Evolutionary conservation across 208 protist species (phyloP), one percentile per base, ranked within the genome.

Genomic region (Naegleria lovaniensis): DNA sequence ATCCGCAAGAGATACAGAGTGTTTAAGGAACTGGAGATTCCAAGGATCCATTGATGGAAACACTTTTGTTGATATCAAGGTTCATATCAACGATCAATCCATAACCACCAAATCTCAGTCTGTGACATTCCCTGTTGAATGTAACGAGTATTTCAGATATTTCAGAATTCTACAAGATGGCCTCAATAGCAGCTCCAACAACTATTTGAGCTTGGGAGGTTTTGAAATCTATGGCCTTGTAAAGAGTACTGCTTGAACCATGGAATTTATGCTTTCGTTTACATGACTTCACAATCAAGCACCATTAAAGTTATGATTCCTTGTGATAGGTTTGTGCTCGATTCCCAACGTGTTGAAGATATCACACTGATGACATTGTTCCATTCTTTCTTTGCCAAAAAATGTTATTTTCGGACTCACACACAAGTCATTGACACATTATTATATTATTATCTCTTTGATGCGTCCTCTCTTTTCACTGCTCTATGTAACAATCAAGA

Each of bases 161-260:
- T 90, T 90, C 41, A 76, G 87, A 76, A 90, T 90, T 43, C 4
- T 90, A 41, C 58, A 84, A 48, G 40, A 39, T 51, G 43, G 87
- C 39, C 22, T 29, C 7, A 90, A 90, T 19, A 41, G 36, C 40
- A 48, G 38, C 25, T 59, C 11, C 36, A 76, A 90, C 36, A 41
- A 59, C 15, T 90, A 59, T 48, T 48, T 90, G 16, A 59, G 33
- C 7, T 36, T 90, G 29, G 58, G 22, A 41, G 87, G 87, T 83
- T 84, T 90, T 48, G 87, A 90, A 48, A 90, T 90, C 48, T 90
- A 90, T 83, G 87, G 87, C 5, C 11, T 59, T 48, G 87, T 90
- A 22, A 83, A 90, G n/a, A 43, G 41, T 5, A 39, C 40, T 84
- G 76, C 13, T 39, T 84, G 38, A 79, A 11, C n/a, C n/a, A n/a